These are phyloP conservation scores for Apophysomyces sp. DNA, from an alignment of 371 early-diverging fungal genomes.

Conservation along the genomic window DNA sequence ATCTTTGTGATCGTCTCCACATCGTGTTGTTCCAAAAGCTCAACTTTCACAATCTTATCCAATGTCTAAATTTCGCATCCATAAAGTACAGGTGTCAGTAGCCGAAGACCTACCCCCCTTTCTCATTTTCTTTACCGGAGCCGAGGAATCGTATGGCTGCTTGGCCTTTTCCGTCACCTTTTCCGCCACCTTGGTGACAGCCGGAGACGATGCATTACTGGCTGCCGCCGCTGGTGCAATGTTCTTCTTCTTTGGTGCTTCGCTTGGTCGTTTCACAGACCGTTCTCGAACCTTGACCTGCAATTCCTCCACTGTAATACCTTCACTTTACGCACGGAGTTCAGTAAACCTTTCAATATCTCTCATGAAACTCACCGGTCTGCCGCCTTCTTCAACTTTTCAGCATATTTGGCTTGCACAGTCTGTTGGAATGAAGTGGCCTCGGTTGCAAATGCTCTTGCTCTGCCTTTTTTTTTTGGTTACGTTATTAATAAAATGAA, in stretches of 20 bases:
- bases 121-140: slow-evolving; percentile 45
- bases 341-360: neutral
- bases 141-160: slow-evolving; percentile 42
- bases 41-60: slow-evolving; percentile 79
- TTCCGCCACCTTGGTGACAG: slow-evolving; percentile 27
- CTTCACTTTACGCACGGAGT: slow-evolving; percentile 30
- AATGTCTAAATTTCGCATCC: slow-evolving; percentile 48
- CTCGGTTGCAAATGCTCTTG: slow-evolving; percentile 15
- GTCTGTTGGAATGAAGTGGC: slow-evolving; percentile 28
- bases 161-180: slow-evolving; percentile 30
- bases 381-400: slow-evolving; percentile 65
- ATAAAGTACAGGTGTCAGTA: neutral
- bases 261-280: slow-evolving; percentile 19
- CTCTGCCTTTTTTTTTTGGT: slow-evolving; percentile 11
- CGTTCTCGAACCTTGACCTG: slow-evolving; percentile 48
- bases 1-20: slow-evolving; percentile 70
- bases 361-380: slow-evolving; percentile 44
- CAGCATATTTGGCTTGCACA: slow-evolving; percentile 73
- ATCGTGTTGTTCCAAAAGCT: slow-evolving; percentile 61
- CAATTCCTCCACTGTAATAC: slow-evolving; percentile 48
- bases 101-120: neutral
- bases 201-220: slow-evolving; percentile 6
- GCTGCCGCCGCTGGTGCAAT: slow-evolving; percentile 14
- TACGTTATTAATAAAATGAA: neutral
- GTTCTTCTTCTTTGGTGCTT: slow-evolving; percentile 16